Base-by-base conservation (phyloP, 2,329 filamentous ascomycete genomes). In the Hypoxylon sp. region DNA sequence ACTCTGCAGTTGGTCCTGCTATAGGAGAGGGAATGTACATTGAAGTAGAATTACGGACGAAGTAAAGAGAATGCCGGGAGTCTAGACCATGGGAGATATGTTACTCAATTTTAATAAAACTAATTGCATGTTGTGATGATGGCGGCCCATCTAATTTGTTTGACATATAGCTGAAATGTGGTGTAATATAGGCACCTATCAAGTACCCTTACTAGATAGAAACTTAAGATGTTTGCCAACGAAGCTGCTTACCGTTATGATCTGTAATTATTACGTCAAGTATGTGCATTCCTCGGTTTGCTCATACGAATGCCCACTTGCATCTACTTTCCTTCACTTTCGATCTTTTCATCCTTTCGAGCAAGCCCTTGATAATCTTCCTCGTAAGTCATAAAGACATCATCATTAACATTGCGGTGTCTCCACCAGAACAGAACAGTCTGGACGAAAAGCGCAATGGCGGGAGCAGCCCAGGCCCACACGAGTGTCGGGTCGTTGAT, bases 351-450 rank as follows among this genome's bases (percentile, higher is more conserved):
- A 1, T 57, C 58, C n/a, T 67, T 59, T 5, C 42, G 3, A 6
- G 37, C 19, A 1, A 39, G n/a, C 5, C 63, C 55, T 31, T 70
- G 66, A 47, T 74, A 76, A 39, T 77, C 76, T 14, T 74, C 74
- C 52, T 75, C 70, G 22, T 75, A 72, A 2, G 75, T 78, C 74
- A 79, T 81, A 74, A 83, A 86, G n/a, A 79, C 78, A 37, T 85
- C 84, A n/a, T 84, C 73, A 55, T 86, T 84, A 29, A 87, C 74
- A 50, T 81, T 74, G 29, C 76, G 80, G 71, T 86, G 85, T 24
- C 80, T 75, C 75, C 80, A 82, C 76, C 79, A 84, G 73, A 87
- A 87, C 59, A 86, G 72, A 26, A 83, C 72, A 0, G 82, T 84
- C 73, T 86, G 81, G 3, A 82, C 75, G 42, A 78, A 80, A 1